phyloP scores from a whole-genome alignment of 2,329 filamentous ascomycete genomes.

The Herpotrichia juniperi region DNA sequence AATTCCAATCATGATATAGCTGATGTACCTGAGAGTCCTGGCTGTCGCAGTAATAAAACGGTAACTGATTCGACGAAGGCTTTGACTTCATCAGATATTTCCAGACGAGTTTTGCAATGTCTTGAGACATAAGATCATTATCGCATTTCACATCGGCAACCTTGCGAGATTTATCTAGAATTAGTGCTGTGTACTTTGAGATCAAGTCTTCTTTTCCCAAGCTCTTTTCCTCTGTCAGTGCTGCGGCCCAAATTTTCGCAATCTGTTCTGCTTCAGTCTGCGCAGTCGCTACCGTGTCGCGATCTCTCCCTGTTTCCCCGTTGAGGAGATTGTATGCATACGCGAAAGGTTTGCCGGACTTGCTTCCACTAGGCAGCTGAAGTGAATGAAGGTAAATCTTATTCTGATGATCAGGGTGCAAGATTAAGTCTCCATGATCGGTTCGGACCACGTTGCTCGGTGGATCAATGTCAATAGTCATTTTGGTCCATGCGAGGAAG shows the following conservation, averaged over 20 bases:
- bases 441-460: conserved; percentile 7
- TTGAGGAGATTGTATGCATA: conserved; percentile 18
- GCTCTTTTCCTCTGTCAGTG: neutral
- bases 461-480: conserved; percentile 9
- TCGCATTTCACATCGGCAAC: neutral
- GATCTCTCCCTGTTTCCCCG: conserved; percentile 14
- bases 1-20: too few relatives aligned
- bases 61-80: neutral
- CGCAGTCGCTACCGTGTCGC: neutral
- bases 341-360: neutral
- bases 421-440: neutral
- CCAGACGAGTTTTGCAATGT: conserved; percentile 8
- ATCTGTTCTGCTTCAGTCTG: neutral
- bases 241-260: neutral
- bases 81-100: neutral
- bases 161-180: neutral
- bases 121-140: neutral
- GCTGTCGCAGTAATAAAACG: neutral
- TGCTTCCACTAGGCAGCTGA: conserved; percentile 1
- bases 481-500: neutral
- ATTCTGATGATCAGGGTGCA: neutral
- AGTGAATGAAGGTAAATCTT: conserved; percentile 4
- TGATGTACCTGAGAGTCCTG: neutral
- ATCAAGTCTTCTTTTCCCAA: neutral
- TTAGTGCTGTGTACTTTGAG: neutral